phyloP scores from a whole-genome alignment of 2,329 filamentous ascomycete genomes.

The Harringtonia aguacate region DNA sequence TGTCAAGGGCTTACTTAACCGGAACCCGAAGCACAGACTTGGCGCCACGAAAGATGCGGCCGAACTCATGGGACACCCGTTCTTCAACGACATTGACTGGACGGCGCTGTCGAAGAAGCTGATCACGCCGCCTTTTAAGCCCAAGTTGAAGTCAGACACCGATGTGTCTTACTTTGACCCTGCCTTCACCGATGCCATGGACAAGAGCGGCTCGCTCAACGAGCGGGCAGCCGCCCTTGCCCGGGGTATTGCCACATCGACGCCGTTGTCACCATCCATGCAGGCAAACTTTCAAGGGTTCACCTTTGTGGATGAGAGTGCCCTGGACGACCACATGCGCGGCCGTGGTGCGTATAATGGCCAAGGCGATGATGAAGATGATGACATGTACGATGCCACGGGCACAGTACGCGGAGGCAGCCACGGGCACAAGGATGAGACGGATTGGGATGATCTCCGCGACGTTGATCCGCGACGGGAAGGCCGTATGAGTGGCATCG shows the following conservation, averaged over 20 bases:
- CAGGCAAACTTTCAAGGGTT: conserved; percentile 98
- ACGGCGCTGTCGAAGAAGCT: conserved; percentile 77
- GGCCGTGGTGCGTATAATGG: conserved; percentile 31
- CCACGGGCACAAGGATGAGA: conserved; percentile 25
- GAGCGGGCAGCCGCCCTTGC: conserved; percentile 81
- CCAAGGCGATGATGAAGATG: conserved; percentile 30
- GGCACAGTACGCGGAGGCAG: conserved; percentile 27
- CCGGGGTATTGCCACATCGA: conserved; percentile 77
- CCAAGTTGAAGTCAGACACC: conserved; percentile 88
- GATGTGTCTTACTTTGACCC: conserved; percentile 98
- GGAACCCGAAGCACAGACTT: conserved; percentile 90
- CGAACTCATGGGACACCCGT: conserved; percentile 86
- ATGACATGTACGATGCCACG: conserved; percentile 51
- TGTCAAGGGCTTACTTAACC: conserved; percentile 92
- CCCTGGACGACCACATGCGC: conserved; percentile 76
- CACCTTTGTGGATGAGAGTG: conserved; percentile 97
- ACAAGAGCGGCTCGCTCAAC: conserved; percentile 79
- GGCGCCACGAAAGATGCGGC: conserved; percentile 86
- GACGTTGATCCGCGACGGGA: conserved; percentile 39
- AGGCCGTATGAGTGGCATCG: conserved; percentile 55
- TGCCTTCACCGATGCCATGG: conserved; percentile 91
- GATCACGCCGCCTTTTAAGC: conserved; percentile 94
- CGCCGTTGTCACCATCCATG: conserved; percentile 85
- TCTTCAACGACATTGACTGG: conserved; percentile 95
- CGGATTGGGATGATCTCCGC: conserved; percentile 49